These are phyloP conservation scores for Butyriboletus loyo DNA, from an alignment of 768 basidiomycete species.

Conservation along the genomic window DNA sequence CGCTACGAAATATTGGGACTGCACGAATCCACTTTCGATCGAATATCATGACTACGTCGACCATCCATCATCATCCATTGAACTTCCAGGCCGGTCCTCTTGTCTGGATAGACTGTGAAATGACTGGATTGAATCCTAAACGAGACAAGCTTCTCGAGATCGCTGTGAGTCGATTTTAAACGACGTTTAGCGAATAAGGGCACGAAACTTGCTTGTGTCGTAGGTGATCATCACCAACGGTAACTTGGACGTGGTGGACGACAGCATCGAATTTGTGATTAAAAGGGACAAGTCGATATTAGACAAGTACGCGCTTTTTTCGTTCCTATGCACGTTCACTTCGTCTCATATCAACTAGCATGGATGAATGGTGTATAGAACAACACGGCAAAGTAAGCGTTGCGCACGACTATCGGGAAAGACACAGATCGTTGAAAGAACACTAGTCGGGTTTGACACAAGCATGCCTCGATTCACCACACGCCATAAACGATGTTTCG, in stretches of 20 bases:
- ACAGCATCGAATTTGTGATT: slow-evolving; percentile 76
- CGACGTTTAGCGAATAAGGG: neutral
- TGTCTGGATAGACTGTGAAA: slow-evolving; percentile 83
- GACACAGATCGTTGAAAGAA: neutral
- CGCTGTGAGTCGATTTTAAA: slow-evolving; percentile 38
- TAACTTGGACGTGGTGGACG: slow-evolving; percentile 74
- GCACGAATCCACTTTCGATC: neutral
- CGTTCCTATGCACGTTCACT: neutral
- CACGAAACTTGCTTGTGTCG: neutral
- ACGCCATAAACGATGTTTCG: slow-evolving; percentile 59
- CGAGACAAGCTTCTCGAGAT: slow-evolving; percentile 54
- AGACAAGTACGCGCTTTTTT: slow-evolving; percentile 41
- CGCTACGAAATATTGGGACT: neutral
- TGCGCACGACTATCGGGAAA: too few species aligned
- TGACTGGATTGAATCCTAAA: slow-evolving; percentile 66
- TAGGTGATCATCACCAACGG: slow-evolving; percentile 89
- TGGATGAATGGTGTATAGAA: neutral
- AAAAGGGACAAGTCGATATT: slow-evolving; percentile 42
- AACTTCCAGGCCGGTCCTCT: slow-evolving; percentile 15
- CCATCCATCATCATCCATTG: neutral
- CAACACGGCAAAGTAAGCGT: neutral
- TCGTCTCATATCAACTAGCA: neutral
- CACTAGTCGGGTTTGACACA: neutral
- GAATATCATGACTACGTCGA: slow-evolving; percentile 2
- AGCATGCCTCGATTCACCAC: slow-evolving; percentile 57